Conservation (phyloP, 306 rosid genomes). For the Luffa aegyptiaca region DNA sequence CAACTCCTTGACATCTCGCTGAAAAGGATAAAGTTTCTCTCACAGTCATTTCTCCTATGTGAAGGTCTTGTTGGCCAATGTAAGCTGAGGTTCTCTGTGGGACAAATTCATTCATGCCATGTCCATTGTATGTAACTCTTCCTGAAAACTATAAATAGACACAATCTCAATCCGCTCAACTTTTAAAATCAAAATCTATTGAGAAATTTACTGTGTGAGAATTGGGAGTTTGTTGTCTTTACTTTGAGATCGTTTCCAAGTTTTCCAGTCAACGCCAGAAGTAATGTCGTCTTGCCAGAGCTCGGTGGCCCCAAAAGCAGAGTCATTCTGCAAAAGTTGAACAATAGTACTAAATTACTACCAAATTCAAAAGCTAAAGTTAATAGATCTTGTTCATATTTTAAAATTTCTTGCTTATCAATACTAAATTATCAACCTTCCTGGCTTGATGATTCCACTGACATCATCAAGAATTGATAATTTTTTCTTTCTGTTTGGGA, state of each 20-base stretch:
- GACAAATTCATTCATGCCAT: conserved; percentile 60
- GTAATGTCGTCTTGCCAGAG: conserved; percentile 77
- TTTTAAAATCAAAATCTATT: neutral
- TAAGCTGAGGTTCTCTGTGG: conserved; percentile 79
- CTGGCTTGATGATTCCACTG: conserved; percentile 36
- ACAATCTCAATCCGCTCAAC: neutral
- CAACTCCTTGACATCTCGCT: conserved; percentile 87
- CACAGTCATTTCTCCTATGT: conserved; percentile 86
- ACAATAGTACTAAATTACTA: neutral
- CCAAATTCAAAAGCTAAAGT: neutral
- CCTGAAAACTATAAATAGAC: conserved; percentile 41
- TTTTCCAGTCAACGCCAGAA: conserved; percentile 68
- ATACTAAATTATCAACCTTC: conserved; percentile 13
- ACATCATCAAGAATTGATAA: conserved; percentile 24
- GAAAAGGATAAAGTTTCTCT: conserved; percentile 88
- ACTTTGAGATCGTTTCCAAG: conserved; percentile 34
- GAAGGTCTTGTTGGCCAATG: conserved; percentile 72
- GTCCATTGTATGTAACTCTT: conserved; percentile 53
- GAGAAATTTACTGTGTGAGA: neutral
- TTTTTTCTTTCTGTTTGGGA: conserved; percentile 18
- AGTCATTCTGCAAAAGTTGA: conserved; percentile 46
- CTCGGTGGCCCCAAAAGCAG: conserved; percentile 90
- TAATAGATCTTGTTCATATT: neutral
- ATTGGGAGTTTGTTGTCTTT: neutral
- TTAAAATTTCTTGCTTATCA: neutral